Base-by-base conservation (phyloP, 345 rosid genomes). In the Raphanus raphanistrum region DNA sequence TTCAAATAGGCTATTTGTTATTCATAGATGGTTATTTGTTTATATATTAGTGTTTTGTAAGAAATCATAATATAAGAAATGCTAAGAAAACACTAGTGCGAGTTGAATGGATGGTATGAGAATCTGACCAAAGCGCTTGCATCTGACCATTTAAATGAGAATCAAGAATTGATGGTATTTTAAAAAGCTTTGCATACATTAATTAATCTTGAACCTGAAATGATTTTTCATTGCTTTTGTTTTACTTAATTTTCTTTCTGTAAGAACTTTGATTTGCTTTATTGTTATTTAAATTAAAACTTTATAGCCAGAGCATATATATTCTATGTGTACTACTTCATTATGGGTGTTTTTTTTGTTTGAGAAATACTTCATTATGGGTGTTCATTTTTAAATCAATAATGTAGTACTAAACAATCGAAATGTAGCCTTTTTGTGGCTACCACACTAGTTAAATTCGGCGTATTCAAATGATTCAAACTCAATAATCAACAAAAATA, bases 391-490 rank as follows among this genome's bases (percentile, higher is more conserved):
- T 35, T 70, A 52, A 33, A 70, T 48, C 57, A 32, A 62, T 27
- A 70, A 36, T 54, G 16, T 63, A 70, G 17, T 48, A 48, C 16
- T 63, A 1, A 77, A 54, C 58, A 9, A 11, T 26, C 67, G 60
- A 4, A 21, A 63, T 50, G 66, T 71, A 77, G 71, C 76, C 75
- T 76, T 77, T 70, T 70, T 0, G 71, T 59, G 66, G 76, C 76
- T 64, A 63, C 76, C 25, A 77, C 38, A 70, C 33, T 63, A 28
- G 21, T 70, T 70, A 36, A 54, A 70, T 77, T 63, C 65, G 75
- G 28, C 63, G 80, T 63, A 77, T 70, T 13, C 76, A 26, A 63
- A 76, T 76, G 70, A 76, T 76, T 68, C 65, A 63, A 70, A 76
- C 70, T 76, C 57, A 58, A 71, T 70, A 65, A 66, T 71, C 76